phyloP scores from a whole-genome alignment of 2,329 filamentous ascomycete genomes.

The Trichoderma oligosporum region DNA sequence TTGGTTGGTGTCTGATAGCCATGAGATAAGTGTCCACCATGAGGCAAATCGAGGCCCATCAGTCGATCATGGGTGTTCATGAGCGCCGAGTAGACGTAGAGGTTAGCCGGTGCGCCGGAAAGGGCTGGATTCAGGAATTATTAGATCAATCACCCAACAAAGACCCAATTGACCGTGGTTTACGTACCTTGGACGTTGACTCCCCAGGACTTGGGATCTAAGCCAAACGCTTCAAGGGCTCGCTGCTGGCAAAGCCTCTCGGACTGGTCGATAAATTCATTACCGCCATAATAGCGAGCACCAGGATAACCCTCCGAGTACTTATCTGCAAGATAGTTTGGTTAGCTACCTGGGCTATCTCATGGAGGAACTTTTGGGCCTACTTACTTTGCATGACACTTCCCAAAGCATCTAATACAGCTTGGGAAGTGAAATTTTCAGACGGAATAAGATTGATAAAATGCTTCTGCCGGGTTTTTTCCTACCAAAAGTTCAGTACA shows the following conservation, averaged over 20 bases:
- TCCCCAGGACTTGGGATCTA: slow-evolving; percentile 85
- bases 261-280: slow-evolving; percentile 90
- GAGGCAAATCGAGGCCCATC: slow-evolving; percentile 94
- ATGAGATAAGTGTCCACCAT: slow-evolving; percentile 93
- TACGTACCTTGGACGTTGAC: slow-evolving; percentile 85
- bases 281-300: slow-evolving; percentile 93
- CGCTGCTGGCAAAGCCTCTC: slow-evolving; percentile 87
- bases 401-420: slow-evolving; percentile 84
- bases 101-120: slow-evolving; percentile 70
- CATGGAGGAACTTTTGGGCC: background rate
- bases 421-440: slow-evolving; percentile 92
- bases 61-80: slow-evolving; percentile 90
- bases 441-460: slow-evolving; percentile 97
- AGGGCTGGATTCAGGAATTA: slow-evolving; percentile 53
- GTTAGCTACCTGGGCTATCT: slow-evolving; percentile 27
- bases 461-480: slow-evolving; percentile 94
- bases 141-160: background rate
- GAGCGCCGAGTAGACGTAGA: slow-evolving; percentile 93
- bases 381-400: slow-evolving; percentile 88
- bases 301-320: slow-evolving; percentile 98
- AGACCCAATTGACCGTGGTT: background rate
- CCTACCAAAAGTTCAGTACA: slow-evolving; percentile 47
- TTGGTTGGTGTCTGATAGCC: slow-evolving; percentile 93
- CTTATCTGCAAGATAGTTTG: slow-evolving; percentile 61
- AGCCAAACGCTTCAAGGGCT: slow-evolving; percentile 79